A percentile compares a stretch with the other conserved stretches of the same genome.
Conservation (phyloP, 1,284 basidiomycete genomes). For the Cutaneotrichosporon daszewskae region DNA sequence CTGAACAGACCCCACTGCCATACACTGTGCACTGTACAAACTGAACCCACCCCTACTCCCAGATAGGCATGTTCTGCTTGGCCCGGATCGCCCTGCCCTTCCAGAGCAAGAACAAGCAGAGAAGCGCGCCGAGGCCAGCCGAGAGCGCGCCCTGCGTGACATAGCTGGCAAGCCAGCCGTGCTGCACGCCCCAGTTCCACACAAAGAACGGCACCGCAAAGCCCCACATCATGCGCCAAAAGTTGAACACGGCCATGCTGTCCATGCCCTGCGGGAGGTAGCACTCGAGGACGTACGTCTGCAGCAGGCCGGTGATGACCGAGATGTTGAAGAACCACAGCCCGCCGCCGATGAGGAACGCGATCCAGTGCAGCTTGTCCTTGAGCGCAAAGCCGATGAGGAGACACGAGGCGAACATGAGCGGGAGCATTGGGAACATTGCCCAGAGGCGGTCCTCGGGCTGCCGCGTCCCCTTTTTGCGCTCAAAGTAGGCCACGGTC, state of each 20-base stretch:
- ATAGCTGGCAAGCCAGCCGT: conserved; percentile 30
- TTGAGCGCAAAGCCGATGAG: conserved; percentile 36
- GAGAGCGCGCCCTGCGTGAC: conserved; percentile 35
- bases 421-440: conserved; percentile 12
- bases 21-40: too few species aligned
- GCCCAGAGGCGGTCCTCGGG: conserved; percentile 46
- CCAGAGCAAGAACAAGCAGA: conserved; percentile 28
- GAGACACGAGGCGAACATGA: conserved; percentile 35
- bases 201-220: conserved; percentile 44
- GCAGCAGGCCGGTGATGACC: conserved; percentile 26
- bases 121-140: conserved; percentile 17
- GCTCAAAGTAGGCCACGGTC: conserved; percentile 32
- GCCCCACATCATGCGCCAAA: conserved; percentile 42
- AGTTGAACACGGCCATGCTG: conserved; percentile 44
- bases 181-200: conserved; percentile 30
- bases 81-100: conserved; percentile 23
- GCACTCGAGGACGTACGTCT: conserved; percentile 41
- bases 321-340: conserved; percentile 38
- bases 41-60: background rate
- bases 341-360: conserved; percentile 37
- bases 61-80: conserved; percentile 28
- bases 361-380: conserved; percentile 38
- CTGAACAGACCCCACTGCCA: too few species aligned
- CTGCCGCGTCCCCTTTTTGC: conserved; percentile 30
- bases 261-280: conserved; percentile 36